A percentile compares a stretch with the other conserved stretches of the same genome.
phyloP scores from a whole-genome alignment of 2,329 filamentous ascomycete species.

The Juglanconis oblonga region DNA sequence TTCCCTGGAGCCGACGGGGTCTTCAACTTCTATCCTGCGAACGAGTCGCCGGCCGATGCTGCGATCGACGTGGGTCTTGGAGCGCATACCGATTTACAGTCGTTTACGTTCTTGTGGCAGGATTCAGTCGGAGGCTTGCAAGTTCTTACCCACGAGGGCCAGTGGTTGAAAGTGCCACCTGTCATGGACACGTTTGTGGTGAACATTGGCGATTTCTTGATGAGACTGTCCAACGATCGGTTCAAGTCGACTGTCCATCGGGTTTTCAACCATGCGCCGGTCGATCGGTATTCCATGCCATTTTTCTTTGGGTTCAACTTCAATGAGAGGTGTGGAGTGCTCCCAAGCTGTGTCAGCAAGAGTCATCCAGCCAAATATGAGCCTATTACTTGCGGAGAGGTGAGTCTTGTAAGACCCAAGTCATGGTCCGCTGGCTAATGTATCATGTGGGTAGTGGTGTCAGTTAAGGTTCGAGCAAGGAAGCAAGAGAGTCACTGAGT shows the following conservation, averaged over 20 bases:
- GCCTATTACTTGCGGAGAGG: constrained; percentile 48
- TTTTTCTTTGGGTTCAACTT: constrained; percentile 56
- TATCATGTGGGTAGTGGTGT: constrained; percentile 22
- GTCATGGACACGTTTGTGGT: constrained; percentile 46
- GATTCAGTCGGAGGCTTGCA: constrained; percentile 40
- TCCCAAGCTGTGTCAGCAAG: constrained; percentile 44
- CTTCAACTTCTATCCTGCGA: constrained; percentile 39
- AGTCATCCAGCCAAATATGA: constrained; percentile 47
- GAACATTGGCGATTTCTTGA: constrained; percentile 52
- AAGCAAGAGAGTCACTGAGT: neutral
- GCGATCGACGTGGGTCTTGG: constrained; percentile 38
- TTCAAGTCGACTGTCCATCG: constrained; percentile 48
- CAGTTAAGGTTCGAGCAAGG: constrained; percentile 30
- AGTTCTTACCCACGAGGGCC: constrained; percentile 39
- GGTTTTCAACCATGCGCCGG: constrained; percentile 39
- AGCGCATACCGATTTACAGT: constrained; percentile 45
- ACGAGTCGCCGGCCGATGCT: constrained; percentile 29
- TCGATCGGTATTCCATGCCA: constrained; percentile 50
- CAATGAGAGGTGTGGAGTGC: constrained; percentile 46
- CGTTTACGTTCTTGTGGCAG: constrained; percentile 48
- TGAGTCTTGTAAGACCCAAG: constrained; percentile 27
- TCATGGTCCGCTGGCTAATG: neutral
- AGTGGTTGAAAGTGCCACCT: constrained; percentile 41
- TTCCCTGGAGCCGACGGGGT: constrained; percentile 20
- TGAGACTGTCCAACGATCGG: constrained; percentile 47